Conservation (phyloP, 768 basidiomycete genomes). For the Auricularia sp. region DNA sequence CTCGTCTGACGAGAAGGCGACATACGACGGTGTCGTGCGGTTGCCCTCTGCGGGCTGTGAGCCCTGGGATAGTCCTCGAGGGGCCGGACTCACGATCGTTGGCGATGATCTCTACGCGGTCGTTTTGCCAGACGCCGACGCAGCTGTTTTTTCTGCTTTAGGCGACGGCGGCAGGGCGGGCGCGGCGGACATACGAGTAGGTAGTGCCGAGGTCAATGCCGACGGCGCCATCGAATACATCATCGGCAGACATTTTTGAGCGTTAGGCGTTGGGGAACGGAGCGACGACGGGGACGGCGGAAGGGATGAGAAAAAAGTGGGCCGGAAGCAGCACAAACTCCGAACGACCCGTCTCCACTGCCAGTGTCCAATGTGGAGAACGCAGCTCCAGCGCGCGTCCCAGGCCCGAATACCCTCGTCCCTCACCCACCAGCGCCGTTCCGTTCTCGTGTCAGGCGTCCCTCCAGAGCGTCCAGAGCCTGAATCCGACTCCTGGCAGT, state of each 20-base stretch:
- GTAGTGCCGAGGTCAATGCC: slow-evolving; percentile 97
- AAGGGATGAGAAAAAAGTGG: slow-evolving; percentile 15
- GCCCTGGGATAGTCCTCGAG: background rate
- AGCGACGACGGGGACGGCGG: background rate
- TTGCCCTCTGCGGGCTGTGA: slow-evolving; percentile 46
- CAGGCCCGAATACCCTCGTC: too few species aligned
- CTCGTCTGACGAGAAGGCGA: slow-evolving; percentile 89
- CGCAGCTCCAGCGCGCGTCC: too few species aligned
- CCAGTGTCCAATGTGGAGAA: too few species aligned
- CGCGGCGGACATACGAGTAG: slow-evolving; percentile 61
- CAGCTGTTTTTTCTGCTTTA: slow-evolving; percentile 45
- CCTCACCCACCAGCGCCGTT: too few species aligned
- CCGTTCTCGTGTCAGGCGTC: too few species aligned
- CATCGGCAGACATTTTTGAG: slow-evolving; percentile 65
- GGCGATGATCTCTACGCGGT: slow-evolving; percentile 97
- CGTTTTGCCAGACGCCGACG: slow-evolving; percentile 99
- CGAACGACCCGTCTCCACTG: background rate
- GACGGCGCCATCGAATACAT: slow-evolving; percentile 91
- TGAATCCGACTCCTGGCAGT: slow-evolving; percentile 42
- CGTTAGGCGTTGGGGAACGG: background rate
- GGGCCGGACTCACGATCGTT: slow-evolving; percentile 44
- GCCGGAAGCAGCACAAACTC: slow-evolving; percentile 3
- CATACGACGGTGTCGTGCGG: slow-evolving; percentile 92
- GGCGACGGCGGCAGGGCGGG: background rate
- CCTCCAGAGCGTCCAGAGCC: background rate